These are phyloP conservation scores for Arthrobotrys conoides DNA, from an alignment of 2,329 filamentous ascomycete species.

Conservation along the genomic window DNA sequence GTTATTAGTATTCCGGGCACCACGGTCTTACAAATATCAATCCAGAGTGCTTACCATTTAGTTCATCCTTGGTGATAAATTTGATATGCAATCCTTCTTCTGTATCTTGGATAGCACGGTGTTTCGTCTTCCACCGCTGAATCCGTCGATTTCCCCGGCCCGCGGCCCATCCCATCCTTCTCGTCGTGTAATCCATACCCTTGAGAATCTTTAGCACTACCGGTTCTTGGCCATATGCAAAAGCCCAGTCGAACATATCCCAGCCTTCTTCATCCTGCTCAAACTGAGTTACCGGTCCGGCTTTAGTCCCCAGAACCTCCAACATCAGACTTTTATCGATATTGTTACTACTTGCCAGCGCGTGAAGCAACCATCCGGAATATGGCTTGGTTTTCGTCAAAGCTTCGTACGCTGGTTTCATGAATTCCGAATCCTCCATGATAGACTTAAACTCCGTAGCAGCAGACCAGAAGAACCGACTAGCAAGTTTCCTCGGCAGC, in stretches of 20 bases:
- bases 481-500: background rate
- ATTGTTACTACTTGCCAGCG: background rate
- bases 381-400: conserved; percentile 16
- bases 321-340: background rate
- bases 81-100: too few species aligned
- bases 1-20: too few species aligned
- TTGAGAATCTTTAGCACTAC: background rate
- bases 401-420: background rate
- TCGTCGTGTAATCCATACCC: conserved; percentile 3
- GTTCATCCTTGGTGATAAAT: too few species aligned
- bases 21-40: too few species aligned
- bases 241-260: conserved; percentile 51
- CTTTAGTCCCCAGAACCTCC: background rate
- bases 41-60: too few species aligned
- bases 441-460: background rate
- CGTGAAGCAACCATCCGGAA: conserved; percentile 2
- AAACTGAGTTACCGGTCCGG: background rate
- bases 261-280: conserved; percentile 19
- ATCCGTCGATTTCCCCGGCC: too few species aligned
- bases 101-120: background rate
- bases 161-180: conserved; percentile 23
- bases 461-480: background rate
- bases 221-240: conserved; percentile 10
- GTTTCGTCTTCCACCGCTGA: background rate
- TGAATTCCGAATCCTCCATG: background rate